Conservation (phyloP, 805 yeast species). For the Danielia reshetovae region DNA sequence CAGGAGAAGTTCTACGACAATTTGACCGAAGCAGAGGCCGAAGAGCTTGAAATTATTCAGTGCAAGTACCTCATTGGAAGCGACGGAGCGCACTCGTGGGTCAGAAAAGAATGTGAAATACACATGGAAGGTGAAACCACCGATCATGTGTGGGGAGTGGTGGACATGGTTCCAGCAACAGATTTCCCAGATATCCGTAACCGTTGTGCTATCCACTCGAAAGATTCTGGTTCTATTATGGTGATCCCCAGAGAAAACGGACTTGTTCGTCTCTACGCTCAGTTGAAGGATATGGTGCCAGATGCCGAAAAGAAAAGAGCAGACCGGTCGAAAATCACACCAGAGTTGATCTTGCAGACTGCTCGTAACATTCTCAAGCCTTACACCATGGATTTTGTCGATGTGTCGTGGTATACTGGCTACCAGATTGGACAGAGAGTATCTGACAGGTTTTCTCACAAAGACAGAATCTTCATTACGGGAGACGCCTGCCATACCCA, state of each 20-base stretch:
- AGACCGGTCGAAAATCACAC: conserved; percentile 29
- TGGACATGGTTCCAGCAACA: conserved; percentile 31
- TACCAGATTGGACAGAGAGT: conserved; percentile 32
- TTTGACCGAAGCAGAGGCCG: conserved; percentile 6
- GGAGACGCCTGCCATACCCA: conserved; percentile 31
- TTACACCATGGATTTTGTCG: conserved; percentile 19
- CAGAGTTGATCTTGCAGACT: conserved; percentile 18
- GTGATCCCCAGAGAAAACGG: conserved; percentile 32
- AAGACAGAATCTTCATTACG: conserved; percentile 25
- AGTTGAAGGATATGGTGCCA: conserved; percentile 12
- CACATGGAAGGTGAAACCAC: conserved; percentile 32
- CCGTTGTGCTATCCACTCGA: conserved; percentile 30
- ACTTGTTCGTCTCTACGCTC: conserved; percentile 28
- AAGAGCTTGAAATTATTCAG: conserved; percentile 16
- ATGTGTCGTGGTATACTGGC: conserved; percentile 28
- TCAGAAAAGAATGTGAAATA: conserved; percentile 26
- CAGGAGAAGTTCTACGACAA: conserved; percentile 13
- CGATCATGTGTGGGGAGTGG: conserved; percentile 33
- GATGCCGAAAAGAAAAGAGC: conserved; percentile 14
- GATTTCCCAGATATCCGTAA: conserved; percentile 33
- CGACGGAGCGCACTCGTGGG: conserved; percentile 23
- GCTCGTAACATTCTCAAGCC: conserved; percentile 17
- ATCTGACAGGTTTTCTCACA: conserved; percentile 5
- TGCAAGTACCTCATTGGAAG: conserved; percentile 31
- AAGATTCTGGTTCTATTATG: conserved; percentile 27